A percentile compares a stretch with the other conserved stretches of the same genome.
Evolutionary conservation across 345 rosid species (phyloP).

Genomic region (Linum usitatissimum): DNA sequence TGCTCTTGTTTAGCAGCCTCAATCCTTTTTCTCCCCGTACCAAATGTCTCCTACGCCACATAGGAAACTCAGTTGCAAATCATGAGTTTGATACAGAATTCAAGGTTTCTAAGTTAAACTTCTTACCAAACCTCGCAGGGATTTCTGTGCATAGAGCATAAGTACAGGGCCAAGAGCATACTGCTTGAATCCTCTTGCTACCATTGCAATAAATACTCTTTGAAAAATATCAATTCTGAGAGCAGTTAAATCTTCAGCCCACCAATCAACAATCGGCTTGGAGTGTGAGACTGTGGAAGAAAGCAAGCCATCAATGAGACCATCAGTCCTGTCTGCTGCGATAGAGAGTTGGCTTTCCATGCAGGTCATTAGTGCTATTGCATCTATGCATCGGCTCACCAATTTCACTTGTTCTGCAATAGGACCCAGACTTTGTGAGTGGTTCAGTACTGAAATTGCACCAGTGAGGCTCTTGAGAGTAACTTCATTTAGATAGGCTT

Average conservation of each 20-base stretch:
- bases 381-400: slow-evolving; percentile 66
- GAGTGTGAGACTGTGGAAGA: too few relatives aligned
- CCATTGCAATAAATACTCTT: slow-evolving; percentile 70
- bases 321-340: slow-evolving; percentile 31
- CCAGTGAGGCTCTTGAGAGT: slow-evolving; percentile 63
- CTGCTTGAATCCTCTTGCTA: slow-evolving; percentile 75
- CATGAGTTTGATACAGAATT: neutral
- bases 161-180: slow-evolving; percentile 82
- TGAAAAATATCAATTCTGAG: slow-evolving; percentile 77
- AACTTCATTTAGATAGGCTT: slow-evolving; percentile 70
- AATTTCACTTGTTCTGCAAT: slow-evolving; percentile 70
- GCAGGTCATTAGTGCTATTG: slow-evolving; percentile 62
- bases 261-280: slow-evolving; percentile 54
- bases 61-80: slow-evolving; percentile 6
- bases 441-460: slow-evolving; percentile 52
- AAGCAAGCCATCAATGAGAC: neutral
- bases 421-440: slow-evolving; percentile 42
- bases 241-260: slow-evolving; percentile 84
- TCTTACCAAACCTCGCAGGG: slow-evolving; percentile 95
- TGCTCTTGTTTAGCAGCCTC: slow-evolving; percentile 60
- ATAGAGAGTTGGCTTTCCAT: slow-evolving; percentile 52
- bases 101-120: slow-evolving; percentile 13
- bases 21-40: slow-evolving; percentile 61
- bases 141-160: slow-evolving; percentile 89
- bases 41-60: slow-evolving; percentile 59